Evolutionary conservation across 1,139 yeast genomes (phyloP), one percentile per base, ranked within the genome.

Genomic region (Kodamaea derodonti): DNA sequence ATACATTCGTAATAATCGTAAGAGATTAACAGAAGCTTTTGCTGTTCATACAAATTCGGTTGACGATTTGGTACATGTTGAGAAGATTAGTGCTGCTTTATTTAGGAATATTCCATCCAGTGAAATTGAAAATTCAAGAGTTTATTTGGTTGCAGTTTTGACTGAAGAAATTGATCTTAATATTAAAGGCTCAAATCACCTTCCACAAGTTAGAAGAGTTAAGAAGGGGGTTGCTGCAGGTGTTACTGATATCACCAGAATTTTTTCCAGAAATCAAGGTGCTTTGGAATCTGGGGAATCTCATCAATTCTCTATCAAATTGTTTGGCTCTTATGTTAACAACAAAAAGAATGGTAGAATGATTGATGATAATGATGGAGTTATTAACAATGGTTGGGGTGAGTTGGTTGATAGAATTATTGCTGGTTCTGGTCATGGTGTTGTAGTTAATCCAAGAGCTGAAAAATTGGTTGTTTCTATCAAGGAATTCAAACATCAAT

Each of bases 171-270:
- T 78, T 30, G 70, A 65, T 35, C 52, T 69, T 43, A 52, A 49
- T 30, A 40, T 52, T 34, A 56, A 62, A 42, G 57, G 52, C 40
- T 22, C 60, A 51, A 33, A 33, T 24, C 58, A 53, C 24, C 40
- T 38, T 23, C 54, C 52, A 12, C 56, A 48, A 26, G 54, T 77
- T n/a, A 58, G 60, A 33, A 53, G 69, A 37, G 75, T 83, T 30
- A 79, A 85, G 51, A 80, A 82, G 52, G 95, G 95, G 39, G 77
- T 87, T 13, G 95, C 94, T 28, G 90, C 90, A 3, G 96, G 96
- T 56, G 94, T 84, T 13, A 78, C 90, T 29, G 95, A 87, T 59
- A 80, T 87, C 36, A 78, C 95, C 7, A 74, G 95, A 48, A 75
- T 86, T 28, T 85, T 87, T 52, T 75, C 87, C 15, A 70, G 75